Evolutionary conservation across 2,329 filamentous ascomycete species (phyloP), one percentile per base, ranked within the genome.

Genomic region (Nigrospora osmanthi): DNA sequence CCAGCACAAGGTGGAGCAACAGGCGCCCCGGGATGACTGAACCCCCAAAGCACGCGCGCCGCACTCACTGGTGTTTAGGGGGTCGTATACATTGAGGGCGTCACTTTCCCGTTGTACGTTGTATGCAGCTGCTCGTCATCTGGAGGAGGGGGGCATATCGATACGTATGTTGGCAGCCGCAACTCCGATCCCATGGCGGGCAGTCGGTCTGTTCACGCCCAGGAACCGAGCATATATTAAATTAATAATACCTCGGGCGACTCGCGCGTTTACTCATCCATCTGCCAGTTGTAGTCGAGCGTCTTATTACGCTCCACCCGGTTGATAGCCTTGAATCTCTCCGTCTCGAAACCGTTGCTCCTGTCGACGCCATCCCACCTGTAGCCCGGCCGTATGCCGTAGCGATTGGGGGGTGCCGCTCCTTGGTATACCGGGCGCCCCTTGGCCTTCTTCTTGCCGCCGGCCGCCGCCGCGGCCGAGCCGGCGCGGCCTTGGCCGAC

Each of bases 291-390:
- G 65, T 96, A 97, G 56, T 91, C 83, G 58, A 97, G 65, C 31
- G 84, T 84, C 64, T 87, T 85, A 55, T 85, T 81, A 61, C 89
- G 81, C 57, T 83, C 81, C 54, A 79, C 79, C 54, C 81, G 73
- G 63, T 96, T 96, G 53, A 90, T 72, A 2, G 89, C 87, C 62
- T 86, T 89, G 68, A 97, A 97, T 69, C 90, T 86, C 60, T 96
- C 85, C 50, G 80, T 85, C 69, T 98, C 93, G 61, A 96, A 97
- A 0, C 91, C 91, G 67, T 89, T 98, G 16, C 88, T 76, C 52
- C 93, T 76, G 71, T 98, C 93, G 15, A 98, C 93, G 6, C 94
- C 93, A 71, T 98, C 93, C 93, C 93, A 98, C 52, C 88, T 75
- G 69, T 95, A 89, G 0, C 93, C 94, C 0, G 93, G 93, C 49